Conservation (phyloP, 495 filamentous ascomycete species). For the Opeltia flavorubescens region DNA sequence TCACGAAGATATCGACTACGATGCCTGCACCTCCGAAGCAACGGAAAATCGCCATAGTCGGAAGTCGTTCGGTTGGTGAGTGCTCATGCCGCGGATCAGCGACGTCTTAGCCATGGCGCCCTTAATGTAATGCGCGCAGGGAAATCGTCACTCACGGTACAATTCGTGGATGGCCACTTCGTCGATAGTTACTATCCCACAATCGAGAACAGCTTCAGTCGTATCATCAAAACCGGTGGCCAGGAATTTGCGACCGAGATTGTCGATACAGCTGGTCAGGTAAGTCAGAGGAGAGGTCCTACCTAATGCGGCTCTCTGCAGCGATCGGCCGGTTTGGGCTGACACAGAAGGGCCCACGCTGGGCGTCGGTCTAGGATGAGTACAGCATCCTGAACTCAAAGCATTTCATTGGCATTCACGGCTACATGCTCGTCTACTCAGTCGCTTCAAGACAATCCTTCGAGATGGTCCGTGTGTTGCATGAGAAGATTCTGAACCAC, state of each 20-base stretch:
- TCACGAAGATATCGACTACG: slow-evolving; percentile 13
- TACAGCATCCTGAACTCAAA: slow-evolving; percentile 97
- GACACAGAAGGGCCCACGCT: slow-evolving; percentile 3
- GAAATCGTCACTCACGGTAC: slow-evolving; percentile 95
- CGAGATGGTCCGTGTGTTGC: slow-evolving; percentile 88
- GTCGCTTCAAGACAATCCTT: slow-evolving; percentile 87
- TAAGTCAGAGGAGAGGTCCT: slow-evolving; percentile 36
- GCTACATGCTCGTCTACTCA: slow-evolving; percentile 96
- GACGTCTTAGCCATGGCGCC: not conserved
- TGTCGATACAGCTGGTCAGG: slow-evolving; percentile 95
- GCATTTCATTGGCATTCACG: slow-evolving; percentile 98
- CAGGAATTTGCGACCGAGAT: slow-evolving; percentile 96
- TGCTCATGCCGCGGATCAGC: not conserved
- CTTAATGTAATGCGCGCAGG: slow-evolving; percentile 35
- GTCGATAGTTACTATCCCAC: slow-evolving; percentile 98
- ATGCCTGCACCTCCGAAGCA: slow-evolving; percentile 85
- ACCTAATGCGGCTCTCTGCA: slow-evolving; percentile 11
- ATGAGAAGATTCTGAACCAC: slow-evolving; percentile 95
- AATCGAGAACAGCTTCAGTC: slow-evolving; percentile 97
- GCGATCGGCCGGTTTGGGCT: slow-evolving; percentile 7
- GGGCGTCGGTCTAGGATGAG: slow-evolving; percentile 56
- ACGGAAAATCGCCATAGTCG: slow-evolving; percentile 95
- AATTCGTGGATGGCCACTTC: slow-evolving; percentile 95
- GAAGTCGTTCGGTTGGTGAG: slow-evolving; percentile 92
- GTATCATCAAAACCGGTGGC: slow-evolving; percentile 77